Conservation (phyloP, 768 basidiomycete species). For the Hericium rajendrae region DNA sequence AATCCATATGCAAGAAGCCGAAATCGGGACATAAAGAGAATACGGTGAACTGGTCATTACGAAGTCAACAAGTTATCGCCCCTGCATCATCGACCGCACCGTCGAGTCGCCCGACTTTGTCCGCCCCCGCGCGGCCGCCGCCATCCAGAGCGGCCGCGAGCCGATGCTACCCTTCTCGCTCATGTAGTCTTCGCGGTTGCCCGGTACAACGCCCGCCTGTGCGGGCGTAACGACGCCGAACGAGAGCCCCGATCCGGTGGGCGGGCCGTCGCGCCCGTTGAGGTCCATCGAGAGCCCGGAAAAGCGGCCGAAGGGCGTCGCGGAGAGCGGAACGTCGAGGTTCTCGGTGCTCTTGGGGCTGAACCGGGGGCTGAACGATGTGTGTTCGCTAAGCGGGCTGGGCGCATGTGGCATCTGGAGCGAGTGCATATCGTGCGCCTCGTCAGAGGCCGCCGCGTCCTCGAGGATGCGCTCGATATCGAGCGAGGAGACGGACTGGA, state of each 20-base stretch:
- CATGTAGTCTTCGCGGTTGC: neutral
- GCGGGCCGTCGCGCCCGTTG: neutral
- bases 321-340: conserved; percentile 8
- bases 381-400: too few relatives aligned
- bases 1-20: too few relatives aligned
- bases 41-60: neutral
- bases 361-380: too few relatives aligned
- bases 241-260: neutral
- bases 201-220: neutral
- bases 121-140: neutral
- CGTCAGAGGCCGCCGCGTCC: neutral
- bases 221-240: neutral
- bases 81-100: neutral
- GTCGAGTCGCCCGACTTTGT: neutral
- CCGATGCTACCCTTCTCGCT: neutral
- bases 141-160: neutral
- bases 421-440: neutral
- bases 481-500: conserved; percentile 3
- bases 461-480: conserved; percentile 14
- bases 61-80: too few relatives aligned
- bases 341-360: neutral
- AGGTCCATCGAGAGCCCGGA: conserved; percentile 1
- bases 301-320: neutral
- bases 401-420: too few relatives aligned
- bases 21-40: too few relatives aligned